These are phyloP conservation scores for Aspergillus sp. DNA, from an alignment of 2,329 filamentous ascomycete species.

Conservation along the genomic window DNA sequence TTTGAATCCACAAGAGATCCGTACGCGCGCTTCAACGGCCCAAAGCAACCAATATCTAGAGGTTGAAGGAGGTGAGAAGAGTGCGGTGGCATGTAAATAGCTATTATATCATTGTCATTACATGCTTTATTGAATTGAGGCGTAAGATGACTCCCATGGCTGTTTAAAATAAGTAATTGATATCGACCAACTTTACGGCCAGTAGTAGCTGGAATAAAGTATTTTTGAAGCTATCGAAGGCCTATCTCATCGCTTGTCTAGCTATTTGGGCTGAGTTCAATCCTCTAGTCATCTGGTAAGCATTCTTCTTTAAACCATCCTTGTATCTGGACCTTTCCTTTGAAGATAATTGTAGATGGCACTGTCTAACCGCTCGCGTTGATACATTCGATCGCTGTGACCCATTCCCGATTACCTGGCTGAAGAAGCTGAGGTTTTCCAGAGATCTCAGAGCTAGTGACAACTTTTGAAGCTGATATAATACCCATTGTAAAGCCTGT, in stretches of 20 bases:
- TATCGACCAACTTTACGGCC: neutral
- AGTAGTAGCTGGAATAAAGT: neutral
- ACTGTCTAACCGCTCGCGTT: neutral
- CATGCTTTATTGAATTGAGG: neutral
- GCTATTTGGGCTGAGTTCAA: neutral
- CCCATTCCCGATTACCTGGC: neutral
- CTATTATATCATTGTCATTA: constrained; percentile 1
- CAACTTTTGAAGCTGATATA: constrained; percentile 10
- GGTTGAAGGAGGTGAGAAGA: neutral
- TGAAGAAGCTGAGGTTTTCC: neutral
- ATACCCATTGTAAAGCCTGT: constrained; percentile 20
- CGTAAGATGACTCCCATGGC: constrained; percentile 2
- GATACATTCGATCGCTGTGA: neutral
- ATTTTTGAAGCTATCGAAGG: neutral
- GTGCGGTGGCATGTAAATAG: neutral
- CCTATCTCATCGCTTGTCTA: neutral
- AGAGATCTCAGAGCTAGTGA: neutral
- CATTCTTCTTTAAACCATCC: neutral
- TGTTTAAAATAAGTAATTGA: neutral
- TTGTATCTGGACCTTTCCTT: constrained; percentile 1
- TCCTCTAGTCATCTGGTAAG: neutral
- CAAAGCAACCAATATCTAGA: neutral
- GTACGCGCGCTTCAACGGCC: neutral
- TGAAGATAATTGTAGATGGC: constrained; percentile 2
- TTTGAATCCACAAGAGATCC: neutral